phyloP scores from a whole-genome alignment of 2,329 filamentous ascomycete species.

The Talaromyces sp. region DNA sequence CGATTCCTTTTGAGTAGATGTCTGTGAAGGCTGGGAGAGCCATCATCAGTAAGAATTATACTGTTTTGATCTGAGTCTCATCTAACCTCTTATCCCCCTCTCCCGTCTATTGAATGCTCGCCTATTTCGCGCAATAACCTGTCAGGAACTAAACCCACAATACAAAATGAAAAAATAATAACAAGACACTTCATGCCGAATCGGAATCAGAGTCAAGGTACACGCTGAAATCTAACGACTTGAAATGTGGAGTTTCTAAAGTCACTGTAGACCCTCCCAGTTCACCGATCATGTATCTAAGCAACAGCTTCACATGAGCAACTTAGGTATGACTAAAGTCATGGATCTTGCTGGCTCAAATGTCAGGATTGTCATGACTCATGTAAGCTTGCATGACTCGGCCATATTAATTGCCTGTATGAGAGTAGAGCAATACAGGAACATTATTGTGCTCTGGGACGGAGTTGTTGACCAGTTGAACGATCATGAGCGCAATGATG shows the following conservation, averaged over 20 bases:
- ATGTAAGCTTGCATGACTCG: not conserved
- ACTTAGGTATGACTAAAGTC: not conserved
- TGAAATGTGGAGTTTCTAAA: not conserved
- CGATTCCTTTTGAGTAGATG: no score
- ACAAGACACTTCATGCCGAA: not conserved
- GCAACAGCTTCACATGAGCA: not conserved
- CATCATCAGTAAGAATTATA: not conserved
- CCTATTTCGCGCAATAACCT: not conserved
- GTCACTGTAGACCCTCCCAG: not conserved
- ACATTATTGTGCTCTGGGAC: constrained; percentile 5
- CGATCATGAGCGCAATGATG: constrained; percentile 7
- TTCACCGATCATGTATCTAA: not conserved
- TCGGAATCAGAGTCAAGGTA: no score
- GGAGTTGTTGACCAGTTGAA: not conserved
- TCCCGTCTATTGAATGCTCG: not conserved
- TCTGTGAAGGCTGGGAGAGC: not conserved
- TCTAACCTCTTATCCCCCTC: not conserved
- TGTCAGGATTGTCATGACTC: not conserved
- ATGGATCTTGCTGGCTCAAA: not conserved
- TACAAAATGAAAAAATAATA: not conserved
- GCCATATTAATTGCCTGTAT: not conserved
- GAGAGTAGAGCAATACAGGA: not conserved
- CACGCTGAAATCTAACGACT: not conserved
- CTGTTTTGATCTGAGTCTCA: not conserved
- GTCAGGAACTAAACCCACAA: not conserved